Base-by-base conservation (phyloP, 169 alveolate species). In the Plasmodium vinckei region DNA sequence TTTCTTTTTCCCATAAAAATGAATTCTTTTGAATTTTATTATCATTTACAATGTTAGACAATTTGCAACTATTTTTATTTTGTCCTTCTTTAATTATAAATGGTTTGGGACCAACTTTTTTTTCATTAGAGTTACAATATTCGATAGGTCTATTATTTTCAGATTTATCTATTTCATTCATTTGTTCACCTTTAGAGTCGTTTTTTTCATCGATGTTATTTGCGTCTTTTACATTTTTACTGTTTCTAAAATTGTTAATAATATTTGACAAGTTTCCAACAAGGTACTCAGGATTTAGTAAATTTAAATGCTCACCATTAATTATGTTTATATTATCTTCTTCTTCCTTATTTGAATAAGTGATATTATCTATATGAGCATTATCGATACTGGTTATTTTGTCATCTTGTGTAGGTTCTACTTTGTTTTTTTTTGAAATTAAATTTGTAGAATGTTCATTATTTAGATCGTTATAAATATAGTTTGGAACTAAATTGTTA, bases 1-100 rank as follows among this genome's bases (percentile, higher is more conserved):
- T 77, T 19, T 77, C 88, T 56, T 65, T 77, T 44, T 77, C 54
- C 88, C 88, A 77, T 15, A 77, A 56, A 21, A 63, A 77, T 6
- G 88, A 77, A 6, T 77, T 77, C 23, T 65, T 49, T 33, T 19
- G 27, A 13, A 39, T 54, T 71, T 17, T 71, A 6, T 63, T 33
- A 19, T 63, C 72, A 7, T 69, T 10, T 17, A 17, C 23, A 21
- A 3, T 44, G 25, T 25, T 46, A 21, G 44, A 3, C 19, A 17
- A 17, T 21, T 17, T 49, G 7, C 0, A 33, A 10, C n/a, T 7
- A 49, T 6, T 49, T n/a, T 13, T n/a, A 10, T n/a, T 10, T 21
- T 33, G 63, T 21, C 21, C 33, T 10, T 47, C 42, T 21, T 47
- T 68, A 15, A 10, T 9, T 9, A 47, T 44, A n/a, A n/a, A 10